A percentile compares a stretch with the other conserved stretches of the same genome.
Conservation (phyloP, 495 filamentous ascomycete species). For the Annulohypoxylon nitens region DNA sequence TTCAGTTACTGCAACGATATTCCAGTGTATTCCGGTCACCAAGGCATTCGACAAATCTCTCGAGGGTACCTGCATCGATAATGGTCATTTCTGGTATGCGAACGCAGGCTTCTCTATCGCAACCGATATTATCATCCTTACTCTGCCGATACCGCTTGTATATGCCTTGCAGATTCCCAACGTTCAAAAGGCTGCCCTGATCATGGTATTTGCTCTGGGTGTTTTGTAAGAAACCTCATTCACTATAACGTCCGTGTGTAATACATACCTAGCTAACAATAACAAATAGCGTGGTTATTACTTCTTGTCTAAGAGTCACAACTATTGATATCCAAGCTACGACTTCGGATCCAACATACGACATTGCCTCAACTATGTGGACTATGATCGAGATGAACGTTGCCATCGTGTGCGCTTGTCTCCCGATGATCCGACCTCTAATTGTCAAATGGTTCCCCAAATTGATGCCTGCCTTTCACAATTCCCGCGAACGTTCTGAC, state of each 20-base stretch:
- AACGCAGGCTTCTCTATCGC: slow-evolving; percentile 67
- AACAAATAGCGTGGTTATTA: slow-evolving; percentile 47
- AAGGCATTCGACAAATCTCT: slow-evolving; percentile 66
- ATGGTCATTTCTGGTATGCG: slow-evolving; percentile 60
- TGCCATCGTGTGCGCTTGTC: slow-evolving; percentile 63
- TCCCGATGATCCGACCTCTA: slow-evolving; percentile 53
- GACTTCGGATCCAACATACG: slow-evolving; percentile 46
- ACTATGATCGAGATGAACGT: slow-evolving; percentile 62
- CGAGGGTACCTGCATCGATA: slow-evolving; percentile 65
- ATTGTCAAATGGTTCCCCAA: slow-evolving; percentile 48
- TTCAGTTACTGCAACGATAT: slow-evolving; percentile 53
- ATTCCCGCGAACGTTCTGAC: slow-evolving; percentile 30
- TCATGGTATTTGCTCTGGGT: slow-evolving; percentile 69
- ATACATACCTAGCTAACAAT: slow-evolving; percentile 12
- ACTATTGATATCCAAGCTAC: slow-evolving; percentile 50
- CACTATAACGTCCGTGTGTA: not conserved
- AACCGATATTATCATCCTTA: slow-evolving; percentile 68
- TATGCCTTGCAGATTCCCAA: slow-evolving; percentile 63
- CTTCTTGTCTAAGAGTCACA: slow-evolving; percentile 48
- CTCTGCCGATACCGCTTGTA: slow-evolving; percentile 69
- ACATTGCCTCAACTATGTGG: slow-evolving; percentile 61
- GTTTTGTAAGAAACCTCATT: slow-evolving; percentile 53
- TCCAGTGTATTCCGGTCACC: slow-evolving; percentile 68
- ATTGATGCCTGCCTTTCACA: slow-evolving; percentile 37
- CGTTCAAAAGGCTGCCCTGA: slow-evolving; percentile 64